Percentiles rank a stretch among this genome's conserved stretches.
Conservation (phyloP, 805 yeast species). For the Lipomyces spencermartinsiae region DNA sequence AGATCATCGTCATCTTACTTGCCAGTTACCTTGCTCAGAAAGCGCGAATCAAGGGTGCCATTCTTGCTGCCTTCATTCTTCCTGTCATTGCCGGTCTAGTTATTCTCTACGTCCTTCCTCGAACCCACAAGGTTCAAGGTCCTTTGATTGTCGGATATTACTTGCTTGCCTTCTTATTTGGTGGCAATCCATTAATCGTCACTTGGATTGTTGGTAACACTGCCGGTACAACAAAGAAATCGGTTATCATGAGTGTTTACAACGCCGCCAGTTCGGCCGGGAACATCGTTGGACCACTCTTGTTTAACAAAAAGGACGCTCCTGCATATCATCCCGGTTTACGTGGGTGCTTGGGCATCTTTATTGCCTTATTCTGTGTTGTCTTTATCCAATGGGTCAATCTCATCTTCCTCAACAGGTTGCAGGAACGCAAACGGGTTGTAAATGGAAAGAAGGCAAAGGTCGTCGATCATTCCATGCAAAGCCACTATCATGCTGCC, state of each 20-base stretch:
- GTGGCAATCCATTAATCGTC: slow-evolving; percentile 43
- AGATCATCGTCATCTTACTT: slow-evolving; percentile 40
- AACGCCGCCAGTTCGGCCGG: slow-evolving; percentile 51
- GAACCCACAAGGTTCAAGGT: slow-evolving; percentile 40
- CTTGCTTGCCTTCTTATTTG: slow-evolving; percentile 42
- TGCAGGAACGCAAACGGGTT: too few relatives aligned
- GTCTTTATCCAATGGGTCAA: too few relatives aligned
- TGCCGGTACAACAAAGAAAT: slow-evolving; percentile 44
- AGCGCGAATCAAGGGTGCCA: too few relatives aligned
- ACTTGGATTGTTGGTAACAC: too few relatives aligned
- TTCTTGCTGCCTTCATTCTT: too few relatives aligned
- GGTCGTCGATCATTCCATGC: too few relatives aligned
- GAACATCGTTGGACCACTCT: slow-evolving; percentile 70
- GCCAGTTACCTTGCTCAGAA: too few relatives aligned
- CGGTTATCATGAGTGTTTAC: slow-evolving; percentile 25
- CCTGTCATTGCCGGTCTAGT: slow-evolving; percentile 48
- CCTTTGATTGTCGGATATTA: slow-evolving; percentile 46
- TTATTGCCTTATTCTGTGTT: too few relatives aligned
- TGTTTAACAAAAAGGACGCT: slow-evolving; percentile 59
- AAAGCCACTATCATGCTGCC: too few relatives aligned
- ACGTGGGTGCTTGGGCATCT: too few relatives aligned
- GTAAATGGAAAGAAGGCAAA: too few relatives aligned
- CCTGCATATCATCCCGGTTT: slow-evolving; percentile 55
- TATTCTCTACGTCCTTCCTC: slow-evolving; percentile 42
- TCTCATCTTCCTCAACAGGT: too few relatives aligned